phyloP scores from a whole-genome alignment of 352 stramenopile species.

The Globisporangium orthogonon region DNA sequence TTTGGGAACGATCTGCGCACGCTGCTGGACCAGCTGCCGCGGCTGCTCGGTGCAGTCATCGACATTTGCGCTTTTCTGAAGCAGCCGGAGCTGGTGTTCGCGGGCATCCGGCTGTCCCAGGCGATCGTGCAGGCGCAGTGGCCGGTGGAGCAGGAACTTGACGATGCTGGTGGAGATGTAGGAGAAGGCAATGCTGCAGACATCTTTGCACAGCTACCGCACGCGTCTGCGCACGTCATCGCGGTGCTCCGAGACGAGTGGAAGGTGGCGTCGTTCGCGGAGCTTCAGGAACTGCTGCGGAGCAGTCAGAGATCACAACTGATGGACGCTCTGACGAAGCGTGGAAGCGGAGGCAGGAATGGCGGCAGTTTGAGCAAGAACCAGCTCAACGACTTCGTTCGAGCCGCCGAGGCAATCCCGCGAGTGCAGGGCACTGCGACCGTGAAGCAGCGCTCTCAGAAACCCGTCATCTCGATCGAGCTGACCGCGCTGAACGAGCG shows the following conservation, averaged over 20 bases:
- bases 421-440: conserved; percentile 24
- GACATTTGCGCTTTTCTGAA: conserved; percentile 79
- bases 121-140: conserved; percentile 48
- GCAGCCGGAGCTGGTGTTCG: conserved; percentile 39
- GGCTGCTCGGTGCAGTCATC: conserved; percentile 92
- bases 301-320: conserved; percentile 26
- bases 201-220: conserved; percentile 41
- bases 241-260: conserved; percentile 22
- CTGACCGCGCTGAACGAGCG: conserved; percentile 29
- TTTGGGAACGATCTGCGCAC: conserved; percentile 96
- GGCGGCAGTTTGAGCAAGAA: conserved; percentile 17
- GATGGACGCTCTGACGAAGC: conserved; percentile 25
- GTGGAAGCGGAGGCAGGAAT: not conserved
- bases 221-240: conserved; percentile 24
- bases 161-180: not conserved
- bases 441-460: conserved; percentile 18
- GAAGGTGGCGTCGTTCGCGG: conserved; percentile 20
- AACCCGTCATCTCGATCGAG: conserved; percentile 26
- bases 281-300: conserved; percentile 28
- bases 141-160: conserved; percentile 17
- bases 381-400: conserved; percentile 38
- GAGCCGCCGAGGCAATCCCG: conserved; percentile 36
- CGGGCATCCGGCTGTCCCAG: conserved; percentile 48
- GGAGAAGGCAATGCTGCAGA: not conserved
- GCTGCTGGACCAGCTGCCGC: conserved; percentile 94